These are phyloP conservation scores for grape (Vitis vinifera) DNA, from an alignment of 164 flowering plant genomes.

Conservation along the genomic window DNA sequence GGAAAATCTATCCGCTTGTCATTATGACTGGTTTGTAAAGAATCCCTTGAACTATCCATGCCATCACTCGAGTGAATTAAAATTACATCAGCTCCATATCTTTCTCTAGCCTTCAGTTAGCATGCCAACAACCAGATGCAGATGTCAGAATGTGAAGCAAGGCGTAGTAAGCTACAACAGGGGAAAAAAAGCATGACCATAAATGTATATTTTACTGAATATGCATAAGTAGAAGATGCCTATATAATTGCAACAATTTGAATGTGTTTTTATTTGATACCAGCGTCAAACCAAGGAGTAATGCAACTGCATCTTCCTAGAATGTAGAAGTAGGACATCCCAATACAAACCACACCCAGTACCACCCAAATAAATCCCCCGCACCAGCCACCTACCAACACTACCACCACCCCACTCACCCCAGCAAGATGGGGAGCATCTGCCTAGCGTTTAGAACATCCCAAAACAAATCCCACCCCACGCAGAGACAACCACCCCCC, in stretches of 20 bases:
- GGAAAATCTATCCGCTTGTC: slow-evolving; percentile 10
- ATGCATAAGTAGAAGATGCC: background rate
- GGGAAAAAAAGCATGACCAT: background rate
- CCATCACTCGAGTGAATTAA: slow-evolving; percentile 12
- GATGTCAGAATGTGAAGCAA: slow-evolving; percentile 4
- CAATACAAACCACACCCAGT: too few species aligned
- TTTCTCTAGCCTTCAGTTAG: slow-evolving; percentile 27
- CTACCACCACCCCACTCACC: too few species aligned
- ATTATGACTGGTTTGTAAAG: slow-evolving; percentile 15
- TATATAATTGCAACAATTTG: background rate
- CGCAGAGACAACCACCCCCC: too few species aligned
- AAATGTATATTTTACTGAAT: background rate
- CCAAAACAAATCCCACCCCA: too few species aligned
- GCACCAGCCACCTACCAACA: too few species aligned
- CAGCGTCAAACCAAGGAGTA: background rate
- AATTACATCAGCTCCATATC: slow-evolving; percentile 19
- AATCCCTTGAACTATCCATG: slow-evolving; percentile 16
- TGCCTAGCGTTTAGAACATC: too few species aligned
- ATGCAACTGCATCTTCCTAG: too few species aligned
- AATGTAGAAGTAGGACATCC: too few species aligned
- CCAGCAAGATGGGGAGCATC: too few species aligned
- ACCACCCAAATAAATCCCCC: too few species aligned
- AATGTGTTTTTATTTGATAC: background rate
- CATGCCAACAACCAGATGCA: slow-evolving; percentile 19
- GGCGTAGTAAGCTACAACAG: background rate